A percentile compares a stretch with the other conserved stretches of the same genome.
Conservation (phyloP, 441 rosid genomes). For the Populus tomentosa region DNA sequence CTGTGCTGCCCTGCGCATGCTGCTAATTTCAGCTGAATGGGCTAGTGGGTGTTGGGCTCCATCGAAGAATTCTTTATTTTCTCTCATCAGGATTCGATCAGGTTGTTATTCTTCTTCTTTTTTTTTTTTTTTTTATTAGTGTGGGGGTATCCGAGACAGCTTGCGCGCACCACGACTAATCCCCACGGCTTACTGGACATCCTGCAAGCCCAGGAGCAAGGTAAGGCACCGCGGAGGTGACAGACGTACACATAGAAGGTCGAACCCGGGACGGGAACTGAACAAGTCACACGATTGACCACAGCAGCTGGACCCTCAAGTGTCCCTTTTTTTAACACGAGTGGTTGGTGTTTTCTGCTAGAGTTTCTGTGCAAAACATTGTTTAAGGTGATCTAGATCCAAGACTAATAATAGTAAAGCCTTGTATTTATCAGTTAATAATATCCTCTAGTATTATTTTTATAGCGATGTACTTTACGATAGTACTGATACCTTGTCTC, state of each 20-base stretch:
- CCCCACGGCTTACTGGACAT: too few relatives aligned
- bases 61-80: neutral
- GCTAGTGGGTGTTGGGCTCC: neutral
- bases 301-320: rapidly evolving
- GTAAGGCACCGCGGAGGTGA: too few relatives aligned
- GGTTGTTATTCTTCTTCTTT: too few relatives aligned
- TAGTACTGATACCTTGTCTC: neutral
- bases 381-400: neutral
- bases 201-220: too few relatives aligned
- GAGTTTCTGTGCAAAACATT: neutral
- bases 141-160: rapidly evolving
- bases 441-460: too few relatives aligned
- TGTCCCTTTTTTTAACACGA: too few relatives aligned
- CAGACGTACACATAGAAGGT: too few relatives aligned
- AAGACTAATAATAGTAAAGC: neutral
- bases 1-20: neutral
- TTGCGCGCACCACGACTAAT: too few relatives aligned
- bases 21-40: neutral
- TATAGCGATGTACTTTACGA: neutral
- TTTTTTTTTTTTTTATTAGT: too few relatives aligned
- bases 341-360: neutral
- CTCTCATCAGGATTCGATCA: neutral
- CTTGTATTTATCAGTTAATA: too few relatives aligned
- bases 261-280: too few relatives aligned
- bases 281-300: too few relatives aligned